Conservation (phyloP, 352 stramenopile species). For the Saprolegnia parasitica region DNA sequence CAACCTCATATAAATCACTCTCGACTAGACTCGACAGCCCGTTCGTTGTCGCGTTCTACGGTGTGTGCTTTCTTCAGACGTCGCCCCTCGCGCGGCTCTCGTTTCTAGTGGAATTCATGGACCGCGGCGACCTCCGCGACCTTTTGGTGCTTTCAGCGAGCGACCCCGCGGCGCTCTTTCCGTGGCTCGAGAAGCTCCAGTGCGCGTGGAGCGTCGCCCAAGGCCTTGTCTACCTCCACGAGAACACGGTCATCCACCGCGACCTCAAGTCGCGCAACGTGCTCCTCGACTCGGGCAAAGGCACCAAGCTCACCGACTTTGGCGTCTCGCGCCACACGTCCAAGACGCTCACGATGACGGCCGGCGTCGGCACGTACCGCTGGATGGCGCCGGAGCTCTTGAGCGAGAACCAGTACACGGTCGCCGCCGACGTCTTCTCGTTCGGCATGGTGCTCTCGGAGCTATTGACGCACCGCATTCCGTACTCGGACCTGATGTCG, state of each 20-base stretch:
- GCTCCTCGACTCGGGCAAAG: slow-evolving; percentile 13
- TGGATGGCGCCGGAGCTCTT: slow-evolving; percentile 28
- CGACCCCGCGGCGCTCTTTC: not conserved
- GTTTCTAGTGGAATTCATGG: slow-evolving; percentile 21
- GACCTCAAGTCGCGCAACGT: slow-evolving; percentile 24
- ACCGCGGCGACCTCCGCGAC: slow-evolving; percentile 19
- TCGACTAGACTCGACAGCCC: slow-evolving; percentile 15
- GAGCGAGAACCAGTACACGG: slow-evolving; percentile 29
- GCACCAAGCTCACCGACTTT: slow-evolving; percentile 27
- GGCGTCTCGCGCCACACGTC: slow-evolving; percentile 10
- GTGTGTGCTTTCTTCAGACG: not conserved
- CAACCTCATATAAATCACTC: too few species aligned
- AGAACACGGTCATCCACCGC: slow-evolving; percentile 13
- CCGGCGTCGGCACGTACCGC: slow-evolving; percentile 22
- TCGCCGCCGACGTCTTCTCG: slow-evolving; percentile 25
- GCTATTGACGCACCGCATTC: slow-evolving; percentile 14
- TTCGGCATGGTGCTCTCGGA: slow-evolving; percentile 27
- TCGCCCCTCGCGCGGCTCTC: not conserved
- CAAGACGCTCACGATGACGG: slow-evolving; percentile 24
- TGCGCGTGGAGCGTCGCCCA: slow-evolving; percentile 21
- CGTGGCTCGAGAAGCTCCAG: slow-evolving; percentile 25
- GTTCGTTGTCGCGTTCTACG: slow-evolving; percentile 23
- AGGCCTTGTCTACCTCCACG: slow-evolving; percentile 17
- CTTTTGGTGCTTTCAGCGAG: not conserved
- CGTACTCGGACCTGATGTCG: slow-evolving; percentile 18